Evolutionary conservation across 371 early-diverging fungal genomes (phyloP), one percentile per base, ranked within the genome.

Genomic region (Mortierella sp.): DNA sequence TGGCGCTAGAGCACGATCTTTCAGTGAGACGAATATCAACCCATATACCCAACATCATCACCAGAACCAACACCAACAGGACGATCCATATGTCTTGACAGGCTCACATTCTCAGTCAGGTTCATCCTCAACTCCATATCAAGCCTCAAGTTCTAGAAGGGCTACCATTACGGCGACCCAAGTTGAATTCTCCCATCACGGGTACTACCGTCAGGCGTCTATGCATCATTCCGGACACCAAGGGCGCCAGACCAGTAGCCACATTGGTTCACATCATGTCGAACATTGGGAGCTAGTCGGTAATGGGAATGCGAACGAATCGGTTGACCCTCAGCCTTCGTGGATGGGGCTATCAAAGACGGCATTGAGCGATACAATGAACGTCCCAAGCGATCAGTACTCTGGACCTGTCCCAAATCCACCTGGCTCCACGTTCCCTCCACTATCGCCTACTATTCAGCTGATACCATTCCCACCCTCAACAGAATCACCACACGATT

Each of bases 261-360:
- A 60, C 24, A 25, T 49, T 13, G 51, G 56, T 41, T 27, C 58
- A 3, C 50, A 55, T 40, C 46, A 46, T 16, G 49, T 37, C n/a
- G 60, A 62, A 7, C 13, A n/a, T 6, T 45, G 40, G 55, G 62
- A 24, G n/a, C 44, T 40, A 19, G 39, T 24, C 25, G 53, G 25
- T 8, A 25, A 46, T 22, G 37, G 25, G 4, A 51, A 62, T 2
- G n/a, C 12, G 4, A 31, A 25, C 1, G 27, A 28, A 9, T 21
- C 16, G 2, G 51, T 47, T n/a, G 51, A 22, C 1, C 57, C 22
- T 19, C 58, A 57, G 27, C 51, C 45, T 25, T 28, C 71, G 0
- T 71, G 65, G 72, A 61, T 49, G 44, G 50, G 41, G 1, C 47
- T 73, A 14, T 59, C 67, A 2, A 73, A 67, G 74, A 67, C 74